phyloP scores from a whole-genome alignment of 2,329 filamentous ascomycete genomes.

The Hysterium pulicare region DNA sequence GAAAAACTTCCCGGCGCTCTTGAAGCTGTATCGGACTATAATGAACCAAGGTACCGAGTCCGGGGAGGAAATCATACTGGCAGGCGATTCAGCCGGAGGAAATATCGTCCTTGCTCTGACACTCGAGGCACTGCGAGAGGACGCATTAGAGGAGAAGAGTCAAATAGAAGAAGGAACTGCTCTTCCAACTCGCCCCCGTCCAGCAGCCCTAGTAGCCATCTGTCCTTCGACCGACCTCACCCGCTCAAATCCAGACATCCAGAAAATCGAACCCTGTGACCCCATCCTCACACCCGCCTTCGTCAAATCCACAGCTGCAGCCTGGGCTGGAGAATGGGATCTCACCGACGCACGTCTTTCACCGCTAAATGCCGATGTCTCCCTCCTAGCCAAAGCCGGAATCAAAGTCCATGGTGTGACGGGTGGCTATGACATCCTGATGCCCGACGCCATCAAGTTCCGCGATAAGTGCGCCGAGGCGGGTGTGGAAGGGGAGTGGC shows the following conservation, averaged over 20 bases:
- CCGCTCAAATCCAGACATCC: constrained; percentile 45
- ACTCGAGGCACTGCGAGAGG: constrained; percentile 36
- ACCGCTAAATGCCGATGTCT: constrained; percentile 46
- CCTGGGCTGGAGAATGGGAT: constrained; percentile 43
- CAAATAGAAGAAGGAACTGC: constrained; percentile 5
- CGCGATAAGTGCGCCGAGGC: constrained; percentile 43
- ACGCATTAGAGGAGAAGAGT: constrained; percentile 15
- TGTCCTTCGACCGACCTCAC: constrained; percentile 51
- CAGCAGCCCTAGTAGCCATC: constrained; percentile 43
- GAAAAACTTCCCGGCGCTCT: constrained; percentile 46
- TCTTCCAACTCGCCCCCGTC: constrained; percentile 16
- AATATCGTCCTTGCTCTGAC: constrained; percentile 49
- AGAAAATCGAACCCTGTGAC: constrained; percentile 40
- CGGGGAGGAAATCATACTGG: constrained; percentile 47
- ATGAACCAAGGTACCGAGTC: constrained; percentile 38
- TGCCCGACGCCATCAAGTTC: constrained; percentile 51
- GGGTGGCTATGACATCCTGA: constrained; percentile 52
- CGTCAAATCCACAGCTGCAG: constrained; percentile 41
- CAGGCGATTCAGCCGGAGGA: constrained; percentile 55
- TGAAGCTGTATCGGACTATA: constrained; percentile 43
- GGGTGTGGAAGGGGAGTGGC: constrained; percentile 52
- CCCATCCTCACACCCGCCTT: constrained; percentile 45
- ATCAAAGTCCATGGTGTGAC: constrained; percentile 53
- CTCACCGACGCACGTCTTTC: constrained; percentile 47
- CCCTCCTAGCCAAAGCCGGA: constrained; percentile 33